These are phyloP conservation scores for Aspergillus hiratsukae DNA, from an alignment of 2,329 filamentous ascomycete genomes.

Conservation along the genomic window DNA sequence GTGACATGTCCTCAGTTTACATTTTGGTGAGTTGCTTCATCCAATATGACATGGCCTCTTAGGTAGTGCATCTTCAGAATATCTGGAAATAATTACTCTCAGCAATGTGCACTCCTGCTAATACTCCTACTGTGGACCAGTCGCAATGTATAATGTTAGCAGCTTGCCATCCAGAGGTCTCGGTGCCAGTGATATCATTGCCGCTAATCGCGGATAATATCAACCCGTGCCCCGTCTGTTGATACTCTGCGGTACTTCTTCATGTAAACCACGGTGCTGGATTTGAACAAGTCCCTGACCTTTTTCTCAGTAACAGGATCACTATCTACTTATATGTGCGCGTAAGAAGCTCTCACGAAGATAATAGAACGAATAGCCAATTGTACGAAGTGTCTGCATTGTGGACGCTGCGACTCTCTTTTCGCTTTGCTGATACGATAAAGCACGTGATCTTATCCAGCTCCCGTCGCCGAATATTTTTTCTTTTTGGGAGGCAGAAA, in stretches of 20 bases:
- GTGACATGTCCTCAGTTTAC: neutral
- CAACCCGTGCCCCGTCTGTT: neutral
- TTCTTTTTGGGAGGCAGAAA: neutral
- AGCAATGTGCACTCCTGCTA: neutral
- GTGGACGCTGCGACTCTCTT: neutral
- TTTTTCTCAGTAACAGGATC: neutral
- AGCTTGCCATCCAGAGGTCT: neutral
- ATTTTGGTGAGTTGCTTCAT: neutral
- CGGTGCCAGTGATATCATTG: neutral
- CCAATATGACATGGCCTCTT: neutral
- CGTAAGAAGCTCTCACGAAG: neutral
- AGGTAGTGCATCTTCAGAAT: neutral
- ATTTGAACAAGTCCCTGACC: neutral
- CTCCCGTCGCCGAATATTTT: conserved; percentile 9
- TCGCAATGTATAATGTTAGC: neutral
- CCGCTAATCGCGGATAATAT: neutral
- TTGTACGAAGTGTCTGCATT: neutral
- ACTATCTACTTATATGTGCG: neutral
- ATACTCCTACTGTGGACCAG: neutral
- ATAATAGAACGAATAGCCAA: neutral
- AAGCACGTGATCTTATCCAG: conserved; percentile 10
- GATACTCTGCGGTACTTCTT: neutral
- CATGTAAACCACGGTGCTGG: neutral
- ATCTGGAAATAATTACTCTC: neutral
- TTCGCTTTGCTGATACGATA: conserved; percentile 2